Evolutionary conservation across 805 yeast genomes (phyloP).

Genomic region (Trichomonascus vanleenenianus): DNA sequence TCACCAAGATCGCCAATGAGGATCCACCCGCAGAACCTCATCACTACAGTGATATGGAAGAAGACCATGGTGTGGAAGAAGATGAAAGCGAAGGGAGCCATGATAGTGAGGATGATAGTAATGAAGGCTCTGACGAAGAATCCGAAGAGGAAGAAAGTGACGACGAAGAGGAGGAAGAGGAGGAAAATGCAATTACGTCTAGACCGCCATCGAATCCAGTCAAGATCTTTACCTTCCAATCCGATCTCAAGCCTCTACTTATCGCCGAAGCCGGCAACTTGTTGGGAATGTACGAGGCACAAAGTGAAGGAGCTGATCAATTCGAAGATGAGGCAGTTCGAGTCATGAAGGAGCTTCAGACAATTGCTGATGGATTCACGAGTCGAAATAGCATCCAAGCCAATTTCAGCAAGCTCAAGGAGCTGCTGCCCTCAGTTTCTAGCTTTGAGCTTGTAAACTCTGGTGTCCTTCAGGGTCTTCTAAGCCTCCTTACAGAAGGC

Average conservation of each 20-base stretch:
- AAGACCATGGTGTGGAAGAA: conserved; percentile 16
- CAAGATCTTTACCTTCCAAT: conserved; percentile 4
- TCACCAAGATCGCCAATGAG: conserved; percentile 21
- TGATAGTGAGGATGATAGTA: conserved; percentile 20
- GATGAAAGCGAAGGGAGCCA: conserved; percentile 24
- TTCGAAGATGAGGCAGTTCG: conserved; percentile 21
- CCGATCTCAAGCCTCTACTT: conserved; percentile 8
- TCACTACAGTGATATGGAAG: conserved; percentile 5
- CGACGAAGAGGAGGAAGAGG: conserved; percentile 19
- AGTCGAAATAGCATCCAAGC: conserved; percentile 13
- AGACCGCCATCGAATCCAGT: neutral
- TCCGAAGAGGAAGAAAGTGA: conserved; percentile 19
- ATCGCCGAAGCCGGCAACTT: conserved; percentile 7
- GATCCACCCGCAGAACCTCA: neutral
- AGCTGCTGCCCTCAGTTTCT: conserved; percentile 35
- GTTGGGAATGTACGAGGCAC: conserved; percentile 1
- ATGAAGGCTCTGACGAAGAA: conserved; percentile 21
- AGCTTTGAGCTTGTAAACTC: conserved; percentile 71
- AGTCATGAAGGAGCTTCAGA: conserved; percentile 20
- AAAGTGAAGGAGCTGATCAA: conserved; percentile 2
- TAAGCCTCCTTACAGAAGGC: conserved; percentile 21
- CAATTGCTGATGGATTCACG: conserved; percentile 17
- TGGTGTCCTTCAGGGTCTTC: conserved; percentile 46
- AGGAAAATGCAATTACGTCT: conserved; percentile 12
- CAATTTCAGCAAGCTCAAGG: conserved; percentile 6